Percentiles rank a stretch among this genome's conserved stretches.
Conservation (phyloP, 2,329 filamentous ascomycete species). For the Diplodia corticola region DNA sequence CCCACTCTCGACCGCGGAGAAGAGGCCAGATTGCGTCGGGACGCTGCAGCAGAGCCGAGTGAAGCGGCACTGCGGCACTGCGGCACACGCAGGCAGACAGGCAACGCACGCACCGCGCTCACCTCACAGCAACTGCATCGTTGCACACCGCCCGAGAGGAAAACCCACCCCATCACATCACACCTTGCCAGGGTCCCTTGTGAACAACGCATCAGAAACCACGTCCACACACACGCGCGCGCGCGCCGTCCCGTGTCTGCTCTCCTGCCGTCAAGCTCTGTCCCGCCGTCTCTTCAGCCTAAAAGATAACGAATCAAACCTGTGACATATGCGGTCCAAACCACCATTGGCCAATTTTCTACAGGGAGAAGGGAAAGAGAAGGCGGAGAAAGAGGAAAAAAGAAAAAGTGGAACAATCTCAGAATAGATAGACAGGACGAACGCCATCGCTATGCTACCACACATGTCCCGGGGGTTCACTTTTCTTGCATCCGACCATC, state of each 20-base stretch:
- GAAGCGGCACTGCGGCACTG: not conserved
- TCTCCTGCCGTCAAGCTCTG: not conserved
- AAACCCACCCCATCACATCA: not conserved
- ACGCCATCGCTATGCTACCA: constrained; percentile 22
- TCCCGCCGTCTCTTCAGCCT: not conserved
- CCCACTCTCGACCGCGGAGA: not conserved
- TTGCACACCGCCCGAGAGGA: not conserved
- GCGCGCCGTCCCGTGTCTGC: not conserved
- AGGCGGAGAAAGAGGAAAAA: not conserved
- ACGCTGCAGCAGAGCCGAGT: not conserved
- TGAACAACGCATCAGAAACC: constrained; percentile 1
- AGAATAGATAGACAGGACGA: not conserved
- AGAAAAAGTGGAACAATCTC: not conserved
- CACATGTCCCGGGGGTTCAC: constrained; percentile 20
- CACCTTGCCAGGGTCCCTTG: not conserved
- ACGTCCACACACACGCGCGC: not conserved
- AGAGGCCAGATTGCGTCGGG: not conserved
- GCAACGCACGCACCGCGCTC: not conserved
- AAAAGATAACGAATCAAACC: not conserved
- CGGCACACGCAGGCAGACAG: not conserved
- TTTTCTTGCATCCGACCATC: not conserved
- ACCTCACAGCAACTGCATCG: too few species aligned
- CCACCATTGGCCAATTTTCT: not conserved
- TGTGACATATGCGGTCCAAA: not conserved
- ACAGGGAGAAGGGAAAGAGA: not conserved